Evolutionary conservation across 2,329 filamentous ascomycete species (phyloP).

Genomic region (Rutstroemia sp.): DNA sequence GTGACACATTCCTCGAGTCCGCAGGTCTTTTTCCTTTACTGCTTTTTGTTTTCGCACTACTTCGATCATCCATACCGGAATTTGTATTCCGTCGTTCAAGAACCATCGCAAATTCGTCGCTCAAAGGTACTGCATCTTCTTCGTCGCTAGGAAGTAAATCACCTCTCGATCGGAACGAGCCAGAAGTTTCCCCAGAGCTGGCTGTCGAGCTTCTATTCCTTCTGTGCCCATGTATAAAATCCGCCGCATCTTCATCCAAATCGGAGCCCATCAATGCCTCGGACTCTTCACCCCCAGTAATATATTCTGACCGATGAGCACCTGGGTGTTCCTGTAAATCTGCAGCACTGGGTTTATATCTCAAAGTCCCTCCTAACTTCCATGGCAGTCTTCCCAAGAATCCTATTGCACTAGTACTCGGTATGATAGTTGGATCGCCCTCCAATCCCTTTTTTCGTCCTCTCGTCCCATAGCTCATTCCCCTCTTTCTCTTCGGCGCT

Average conservation of each 20-base stretch:
- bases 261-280: slow-evolving; percentile 60
- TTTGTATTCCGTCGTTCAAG: slow-evolving; percentile 63
- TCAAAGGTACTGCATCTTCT: slow-evolving; percentile 81
- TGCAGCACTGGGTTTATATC: slow-evolving; percentile 86
- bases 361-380: slow-evolving; percentile 71
- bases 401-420: slow-evolving; percentile 75
- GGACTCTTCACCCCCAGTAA: slow-evolving; percentile 43
- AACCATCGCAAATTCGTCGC: slow-evolving; percentile 84
- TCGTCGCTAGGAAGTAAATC: slow-evolving; percentile 86
- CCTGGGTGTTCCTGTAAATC: slow-evolving; percentile 84
- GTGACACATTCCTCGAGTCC: slow-evolving; percentile 44
- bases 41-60: slow-evolving; percentile 56
- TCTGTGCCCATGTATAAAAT: slow-evolving; percentile 24
- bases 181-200: slow-evolving; percentile 72
- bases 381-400: slow-evolving; percentile 81
- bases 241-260: slow-evolving; percentile 18
- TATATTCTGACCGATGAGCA: slow-evolving; percentile 34
- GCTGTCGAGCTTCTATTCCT: slow-evolving; percentile 65
- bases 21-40: slow-evolving; percentile 50
- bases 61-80: slow-evolving; percentile 56
- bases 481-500: slow-evolving; percentile 66
- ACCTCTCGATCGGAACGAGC: slow-evolving; percentile 79
- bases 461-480: slow-evolving; percentile 84
- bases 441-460: slow-evolving; percentile 49
- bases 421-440: slow-evolving; percentile 79